Evolutionary conservation across 768 basidiomycete genomes (phyloP).

Genomic region (Albatrellus ellisii): DNA sequence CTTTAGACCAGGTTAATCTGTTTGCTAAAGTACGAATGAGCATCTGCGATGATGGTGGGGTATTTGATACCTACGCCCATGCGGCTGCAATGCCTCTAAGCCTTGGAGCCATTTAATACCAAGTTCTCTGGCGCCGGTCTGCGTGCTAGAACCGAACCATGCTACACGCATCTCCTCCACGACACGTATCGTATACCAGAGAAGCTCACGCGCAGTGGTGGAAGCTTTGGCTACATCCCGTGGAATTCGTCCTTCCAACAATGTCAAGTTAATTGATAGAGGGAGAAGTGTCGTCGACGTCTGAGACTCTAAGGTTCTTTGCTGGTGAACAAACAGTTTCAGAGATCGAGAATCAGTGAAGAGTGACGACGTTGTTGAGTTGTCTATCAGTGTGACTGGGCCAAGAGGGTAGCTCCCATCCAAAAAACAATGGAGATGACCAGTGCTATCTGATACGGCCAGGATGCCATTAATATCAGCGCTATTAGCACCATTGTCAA

Average conservation of each 20-base stretch:
- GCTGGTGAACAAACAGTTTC: conserved; percentile 37
- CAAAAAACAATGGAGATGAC: conserved; percentile 50
- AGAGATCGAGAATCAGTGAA: conserved; percentile 34
- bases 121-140: conserved; percentile 54
- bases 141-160: conserved; percentile 62
- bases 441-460: conserved; percentile 41
- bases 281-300: conserved; percentile 27
- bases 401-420: conserved; percentile 72
- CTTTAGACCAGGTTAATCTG: conserved; percentile 44
- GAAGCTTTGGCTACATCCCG: conserved; percentile 64
- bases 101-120: conserved; percentile 63
- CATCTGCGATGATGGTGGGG: not conserved
- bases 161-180: conserved; percentile 57
- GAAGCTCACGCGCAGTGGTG: conserved; percentile 54
- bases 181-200: conserved; percentile 58
- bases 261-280: conserved; percentile 35
- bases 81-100: conserved; percentile 42
- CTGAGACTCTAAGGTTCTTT: conserved; percentile 16
- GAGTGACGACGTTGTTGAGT: conserved; percentile 20
- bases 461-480: conserved; percentile 46
- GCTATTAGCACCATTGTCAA: conserved; percentile 35
- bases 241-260: conserved; percentile 39
- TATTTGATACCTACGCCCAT: not conserved
- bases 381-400: conserved; percentile 26
- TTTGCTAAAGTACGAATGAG: conserved; percentile 24